Base-by-base conservation (phyloP, 768 basidiomycete genomes). In the Russula dissimulans region DNA sequence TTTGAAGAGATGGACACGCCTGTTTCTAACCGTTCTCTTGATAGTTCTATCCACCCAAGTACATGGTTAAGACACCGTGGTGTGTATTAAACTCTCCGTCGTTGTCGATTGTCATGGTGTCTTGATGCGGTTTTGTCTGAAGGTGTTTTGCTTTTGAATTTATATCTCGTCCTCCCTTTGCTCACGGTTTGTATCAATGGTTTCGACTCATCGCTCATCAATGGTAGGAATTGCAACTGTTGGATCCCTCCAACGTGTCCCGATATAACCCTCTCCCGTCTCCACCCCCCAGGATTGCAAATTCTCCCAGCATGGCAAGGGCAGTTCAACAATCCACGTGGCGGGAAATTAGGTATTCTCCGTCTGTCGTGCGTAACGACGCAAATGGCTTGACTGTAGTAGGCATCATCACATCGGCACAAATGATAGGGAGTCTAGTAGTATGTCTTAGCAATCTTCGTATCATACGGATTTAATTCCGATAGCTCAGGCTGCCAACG, bases 381-480 rank as follows among this genome's bases (percentile, higher is more conserved):
- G 31, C 22, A 6, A 46, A 10, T 3, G 18, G 14, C 10, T 22
- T 46, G 18, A 43, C 18, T 53, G 50, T 45, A 17, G n/a, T 62
- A 85, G 84, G 84, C 39, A 68, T 87, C 42, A 81, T 88, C 59
- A 85, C 82, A 62, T 82, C 83, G 9, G 83, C 84, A 1, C 85
- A 87, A 68, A 77, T 76, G 59, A 76, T 85, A 50, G 84, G 84
- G 17, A 78, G 79, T 61, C 67, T 85, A 36, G 53, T 69, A 22
- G 81, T 81, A 61, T 61, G 78, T n/a, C 15, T 17, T 72, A 1
- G 73, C 67, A 71, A n/a, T n/a, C n/a, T n/a, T n/a, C n/a, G n/a
- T n/a, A n/a, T n/a, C n/a, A n/a, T n/a, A n/a, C n/a, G n/a, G n/a
- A n/a, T n/a, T n/a, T n/a, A n/a, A n/a, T n/a, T n/a, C n/a, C n/a